These are phyloP conservation scores for Kockovaella imperatae DNA, from an alignment of 768 basidiomycete genomes.

Conservation along the genomic window DNA sequence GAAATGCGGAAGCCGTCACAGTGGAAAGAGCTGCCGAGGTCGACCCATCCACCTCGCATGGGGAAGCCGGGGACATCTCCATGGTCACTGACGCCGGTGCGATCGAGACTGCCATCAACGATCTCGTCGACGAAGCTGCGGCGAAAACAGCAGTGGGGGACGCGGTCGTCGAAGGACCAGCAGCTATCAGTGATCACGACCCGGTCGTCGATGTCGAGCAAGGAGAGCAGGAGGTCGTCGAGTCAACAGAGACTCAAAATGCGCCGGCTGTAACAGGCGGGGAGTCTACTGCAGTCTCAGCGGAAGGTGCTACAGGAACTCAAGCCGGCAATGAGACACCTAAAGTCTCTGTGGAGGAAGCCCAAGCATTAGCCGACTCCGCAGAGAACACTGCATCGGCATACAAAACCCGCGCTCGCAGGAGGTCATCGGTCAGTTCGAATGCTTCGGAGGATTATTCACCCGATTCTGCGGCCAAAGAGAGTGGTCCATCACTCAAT, in stretches of 20 bases:
- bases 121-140: not conserved
- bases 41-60: not conserved
- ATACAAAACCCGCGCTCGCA: not conserved
- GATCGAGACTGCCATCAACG: not conserved
- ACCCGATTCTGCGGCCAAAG: not conserved
- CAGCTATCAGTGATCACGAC: not conserved
- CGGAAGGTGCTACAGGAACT: not conserved
- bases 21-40: not conserved
- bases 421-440: not conserved
- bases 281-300: conserved; percentile 2
- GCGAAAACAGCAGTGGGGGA: not conserved
- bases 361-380: not conserved
- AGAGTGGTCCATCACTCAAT: conserved; percentile 35
- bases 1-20: not conserved
- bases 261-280: conserved; percentile 1
- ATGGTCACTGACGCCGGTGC: conserved; percentile 11
- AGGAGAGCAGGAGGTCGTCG: not conserved
- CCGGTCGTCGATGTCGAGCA: not conserved
- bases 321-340: not conserved
- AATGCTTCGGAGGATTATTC: not conserved
- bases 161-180: conserved; percentile 1
- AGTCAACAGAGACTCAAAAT: not conserved
- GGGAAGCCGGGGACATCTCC: conserved; percentile 11
- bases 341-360: no score
- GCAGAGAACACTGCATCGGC: conserved; percentile 1